Base-by-base conservation (phyloP, 148 eudicot species). In the Vaccinium vitisidaea region DNA sequence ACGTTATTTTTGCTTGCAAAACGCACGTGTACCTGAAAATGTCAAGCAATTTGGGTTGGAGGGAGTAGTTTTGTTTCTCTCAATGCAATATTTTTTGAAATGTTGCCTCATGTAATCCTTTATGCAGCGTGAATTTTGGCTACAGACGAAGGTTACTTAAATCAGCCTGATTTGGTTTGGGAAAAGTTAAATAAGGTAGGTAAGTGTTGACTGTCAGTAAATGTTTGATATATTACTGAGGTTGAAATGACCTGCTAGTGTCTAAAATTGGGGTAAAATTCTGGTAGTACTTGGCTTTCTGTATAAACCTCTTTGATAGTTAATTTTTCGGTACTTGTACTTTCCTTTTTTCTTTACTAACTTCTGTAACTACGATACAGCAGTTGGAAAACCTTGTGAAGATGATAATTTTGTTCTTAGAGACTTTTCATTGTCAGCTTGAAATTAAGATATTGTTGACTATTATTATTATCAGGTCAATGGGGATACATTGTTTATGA, bases 101-200 rank as follows among this genome's bases (percentile, higher is more conserved):
- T 49, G 30, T n/a, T 74, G 50, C 23, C 86, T 84, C 30, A 85
- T 55, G 36, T 87, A n/a, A 50, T 36, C 55, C 83, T 61, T 58
- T 88, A 79, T 88, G 91, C 92, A 96, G 99, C 88, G 89, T 88
- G 95, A 93, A 91, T 94, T 85, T 90, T 96, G 86, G 95, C 93
- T 55, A 94, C 99, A n/a, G 98, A 92, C 88, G 99, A 92, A 89
- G 99, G 99, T 75, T 96, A 92, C 91, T 84, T 92, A 55, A 94
- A 92, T 90, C 99, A 96, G 90, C 95, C 99, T 83, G 98, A 93
- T 86, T 84, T 96, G 86, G 98, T 94, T 16, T 96, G 99, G 99
- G 98, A 96, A 89, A 94, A 93, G 88, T 88, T 96, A 82, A 94
- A 94, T 84, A 97, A 96, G 98, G 99, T 96, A 46, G n/a, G 63